These are phyloP conservation scores for Lepidopterella palustris DNA, from an alignment of 495 filamentous ascomycete species.

Conservation along the genomic window DNA sequence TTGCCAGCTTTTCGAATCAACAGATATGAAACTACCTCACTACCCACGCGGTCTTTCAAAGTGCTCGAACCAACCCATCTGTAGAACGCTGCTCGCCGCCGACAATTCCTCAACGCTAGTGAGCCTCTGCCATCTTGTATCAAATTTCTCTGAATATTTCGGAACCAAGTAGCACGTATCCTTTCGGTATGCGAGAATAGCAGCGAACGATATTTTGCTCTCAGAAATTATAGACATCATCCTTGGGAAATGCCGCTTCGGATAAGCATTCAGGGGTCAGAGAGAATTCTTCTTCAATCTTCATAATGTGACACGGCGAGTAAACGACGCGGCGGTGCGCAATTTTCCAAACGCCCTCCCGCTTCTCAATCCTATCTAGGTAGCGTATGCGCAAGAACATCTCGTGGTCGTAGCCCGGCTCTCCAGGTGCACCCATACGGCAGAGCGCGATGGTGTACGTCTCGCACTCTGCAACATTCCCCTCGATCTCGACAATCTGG, in stretches of 20 bases:
- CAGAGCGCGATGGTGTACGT: background rate
- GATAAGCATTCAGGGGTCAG: background rate
- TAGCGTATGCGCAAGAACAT: background rate
- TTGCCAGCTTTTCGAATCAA: too few relatives aligned
- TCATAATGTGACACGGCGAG: background rate
- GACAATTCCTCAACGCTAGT: too few relatives aligned
- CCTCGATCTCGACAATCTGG: background rate
- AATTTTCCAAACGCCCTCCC: background rate
- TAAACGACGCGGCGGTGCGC: background rate
- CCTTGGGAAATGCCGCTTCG: background rate
- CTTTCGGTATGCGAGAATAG: too few relatives aligned
- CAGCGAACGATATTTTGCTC: too few relatives aligned
- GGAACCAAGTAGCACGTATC: too few relatives aligned
- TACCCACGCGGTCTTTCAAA: too few relatives aligned
- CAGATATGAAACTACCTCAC: too few relatives aligned
- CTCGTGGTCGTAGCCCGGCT: background rate
- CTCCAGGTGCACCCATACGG: background rate
- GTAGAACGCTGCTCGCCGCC: too few relatives aligned
- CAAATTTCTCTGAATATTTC: too few relatives aligned
- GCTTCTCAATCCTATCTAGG: background rate
- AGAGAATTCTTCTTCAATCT: background rate
- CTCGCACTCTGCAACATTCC: background rate
- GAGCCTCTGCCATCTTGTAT: too few relatives aligned
- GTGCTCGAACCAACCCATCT: too few relatives aligned
- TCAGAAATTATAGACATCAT: background rate